Percentiles rank a stretch among this genome's conserved stretches.
phyloP scores from a whole-genome alignment of 352 stramenopile species.

The Pythium angustatum region DNA sequence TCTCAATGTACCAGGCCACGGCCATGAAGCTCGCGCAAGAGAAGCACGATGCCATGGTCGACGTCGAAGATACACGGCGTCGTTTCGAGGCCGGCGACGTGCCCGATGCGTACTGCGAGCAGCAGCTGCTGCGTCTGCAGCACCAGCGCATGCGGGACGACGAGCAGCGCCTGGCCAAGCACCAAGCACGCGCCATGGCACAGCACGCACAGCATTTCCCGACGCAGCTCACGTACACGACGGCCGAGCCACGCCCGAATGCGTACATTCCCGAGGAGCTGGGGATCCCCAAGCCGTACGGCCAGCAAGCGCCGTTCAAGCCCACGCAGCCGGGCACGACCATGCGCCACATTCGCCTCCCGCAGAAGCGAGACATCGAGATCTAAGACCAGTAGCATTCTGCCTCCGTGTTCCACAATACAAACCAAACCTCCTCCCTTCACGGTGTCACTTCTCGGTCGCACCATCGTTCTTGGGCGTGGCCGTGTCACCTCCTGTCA shows the following conservation, averaged over 20 bases:
- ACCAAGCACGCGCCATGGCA: constrained; percentile 40
- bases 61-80: constrained; percentile 67
- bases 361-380: constrained; percentile 90
- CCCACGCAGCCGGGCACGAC: constrained; percentile 81
- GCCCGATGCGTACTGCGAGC: constrained; percentile 78
- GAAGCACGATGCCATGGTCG: constrained; percentile 71
- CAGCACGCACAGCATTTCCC: constrained; percentile 64
- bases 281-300: constrained; percentile 93
- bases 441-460: neutral
- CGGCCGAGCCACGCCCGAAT: constrained; percentile 90
- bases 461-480: neutral
- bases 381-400: constrained; percentile 54
- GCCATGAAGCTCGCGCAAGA: constrained; percentile 94
- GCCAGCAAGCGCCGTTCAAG: constrained; percentile 91
- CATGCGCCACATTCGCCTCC: constrained; percentile 92
- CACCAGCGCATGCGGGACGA: constrained; percentile 53
- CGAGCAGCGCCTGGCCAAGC: constrained; percentile 44
- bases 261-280: constrained; percentile 94
- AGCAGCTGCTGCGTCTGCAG: constrained; percentile 67
- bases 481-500: constrained; percentile 28
- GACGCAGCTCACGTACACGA: constrained; percentile 83
- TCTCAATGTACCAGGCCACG: constrained; percentile 95
- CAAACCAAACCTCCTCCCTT: neutral
- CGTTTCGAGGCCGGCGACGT: constrained; percentile 62
- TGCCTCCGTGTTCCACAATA: neutral